These are phyloP conservation scores for Metschnikowia drakensbergensis DNA, from an alignment of 805 yeast species.

Conservation along the genomic window DNA sequence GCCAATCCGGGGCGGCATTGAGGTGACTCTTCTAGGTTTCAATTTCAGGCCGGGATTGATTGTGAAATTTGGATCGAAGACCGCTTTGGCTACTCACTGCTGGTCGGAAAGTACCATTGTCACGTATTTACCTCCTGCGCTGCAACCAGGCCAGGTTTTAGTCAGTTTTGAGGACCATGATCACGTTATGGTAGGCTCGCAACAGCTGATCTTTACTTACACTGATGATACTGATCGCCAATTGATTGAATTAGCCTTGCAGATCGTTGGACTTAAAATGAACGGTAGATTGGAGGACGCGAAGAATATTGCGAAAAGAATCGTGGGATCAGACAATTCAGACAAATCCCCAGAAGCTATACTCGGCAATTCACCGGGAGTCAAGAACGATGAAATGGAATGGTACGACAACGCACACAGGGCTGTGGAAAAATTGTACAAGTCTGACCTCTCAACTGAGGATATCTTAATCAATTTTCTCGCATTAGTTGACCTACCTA, in stretches of 20 bases:
- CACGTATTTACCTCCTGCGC: constrained; percentile 89
- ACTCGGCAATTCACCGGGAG: constrained; percentile 10
- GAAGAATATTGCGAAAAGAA: constrained; percentile 84
- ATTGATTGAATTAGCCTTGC: constrained; percentile 89
- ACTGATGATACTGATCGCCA: constrained; percentile 94
- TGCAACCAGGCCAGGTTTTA: constrained; percentile 84
- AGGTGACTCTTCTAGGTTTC: constrained; percentile 83
- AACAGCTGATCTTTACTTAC: constrained; percentile 76
- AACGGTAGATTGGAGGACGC: constrained; percentile 95
- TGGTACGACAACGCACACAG: constrained; percentile 55
- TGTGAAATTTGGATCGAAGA: constrained; percentile 82
- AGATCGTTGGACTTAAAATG: constrained; percentile 95
- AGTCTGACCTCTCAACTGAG: constrained; percentile 45
- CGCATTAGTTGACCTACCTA: constrained; percentile 60
- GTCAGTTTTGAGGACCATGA: constrained; percentile 71
- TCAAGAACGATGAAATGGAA: constrained; percentile 27
- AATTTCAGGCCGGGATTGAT: constrained; percentile 79
- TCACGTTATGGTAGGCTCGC: constrained; percentile 26
- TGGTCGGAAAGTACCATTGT: constrained; percentile 96
- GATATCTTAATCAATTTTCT: constrained; percentile 48
- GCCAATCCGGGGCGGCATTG: constrained; percentile 93
- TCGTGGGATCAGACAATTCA: constrained; percentile 61
- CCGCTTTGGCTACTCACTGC: constrained; percentile 82
- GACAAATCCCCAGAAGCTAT: constrained; percentile 7
- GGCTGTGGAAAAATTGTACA: constrained; percentile 46